Percentiles rank a stretch among this genome's conserved stretches.
Conservation (phyloP, 75 land plant genomes). For the Pinus taeda region DNA sequence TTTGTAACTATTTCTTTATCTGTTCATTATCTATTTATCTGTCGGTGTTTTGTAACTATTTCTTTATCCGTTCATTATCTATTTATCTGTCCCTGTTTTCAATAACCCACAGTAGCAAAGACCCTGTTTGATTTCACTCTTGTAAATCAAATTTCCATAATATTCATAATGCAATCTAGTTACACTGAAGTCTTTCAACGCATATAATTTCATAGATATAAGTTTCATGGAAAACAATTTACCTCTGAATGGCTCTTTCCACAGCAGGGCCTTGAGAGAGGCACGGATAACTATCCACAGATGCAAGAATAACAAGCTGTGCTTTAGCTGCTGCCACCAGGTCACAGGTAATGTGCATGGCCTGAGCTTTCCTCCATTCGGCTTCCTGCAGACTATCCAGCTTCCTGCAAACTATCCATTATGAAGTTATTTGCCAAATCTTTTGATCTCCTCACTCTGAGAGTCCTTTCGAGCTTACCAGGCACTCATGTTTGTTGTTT, state of each 20-base stretch:
- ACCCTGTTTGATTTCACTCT: no score
- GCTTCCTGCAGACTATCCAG: no score
- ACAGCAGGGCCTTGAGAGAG: slow-evolving; percentile 18
- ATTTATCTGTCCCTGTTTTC: no score
- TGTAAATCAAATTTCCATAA: no score
- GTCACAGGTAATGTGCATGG: slow-evolving; percentile 25
- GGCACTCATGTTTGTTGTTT: neutral
- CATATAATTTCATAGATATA: neutral
- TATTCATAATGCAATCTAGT: no score
- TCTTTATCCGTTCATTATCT: no score
- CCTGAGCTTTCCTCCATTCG: slow-evolving; percentile 60
- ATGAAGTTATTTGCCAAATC: neutral
- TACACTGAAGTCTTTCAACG: no score
- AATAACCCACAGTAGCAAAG: no score
- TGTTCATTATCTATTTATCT: no score
- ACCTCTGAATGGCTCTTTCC: slow-evolving; percentile 16
- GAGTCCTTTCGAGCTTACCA: neutral
- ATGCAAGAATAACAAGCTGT: slow-evolving; percentile 18
- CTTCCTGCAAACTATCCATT: slow-evolving; percentile 43
- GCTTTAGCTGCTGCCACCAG: slow-evolving; percentile 19
- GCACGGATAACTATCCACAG: slow-evolving; percentile 14
- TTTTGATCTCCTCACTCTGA: no score
- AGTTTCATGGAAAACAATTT: neutral
- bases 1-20: no score
- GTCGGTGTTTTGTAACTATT: no score